Evolutionary conservation across 202 grass and related monocot genomes (phyloP).

Genomic region (Cymbopogon flexuosus): DNA sequence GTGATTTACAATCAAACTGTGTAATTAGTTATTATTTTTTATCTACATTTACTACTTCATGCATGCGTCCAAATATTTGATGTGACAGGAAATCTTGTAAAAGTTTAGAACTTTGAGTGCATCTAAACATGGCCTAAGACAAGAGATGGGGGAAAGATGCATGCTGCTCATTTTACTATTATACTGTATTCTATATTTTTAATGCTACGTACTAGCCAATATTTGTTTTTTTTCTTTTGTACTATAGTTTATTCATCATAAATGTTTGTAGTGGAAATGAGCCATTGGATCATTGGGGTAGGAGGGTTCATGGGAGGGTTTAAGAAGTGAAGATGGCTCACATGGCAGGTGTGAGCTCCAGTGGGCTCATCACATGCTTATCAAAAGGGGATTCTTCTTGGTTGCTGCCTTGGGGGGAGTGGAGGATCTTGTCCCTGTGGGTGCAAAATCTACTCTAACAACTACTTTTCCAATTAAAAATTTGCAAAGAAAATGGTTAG

Average conservation of each 20-base stretch:
- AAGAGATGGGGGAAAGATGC: conserved; percentile 22
- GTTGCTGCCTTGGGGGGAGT: conserved; percentile 25
- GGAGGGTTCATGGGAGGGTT: conserved; percentile 41
- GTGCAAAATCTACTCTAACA: conserved; percentile 35
- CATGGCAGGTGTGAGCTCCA: conserved; percentile 49
- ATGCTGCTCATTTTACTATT: conserved; percentile 32
- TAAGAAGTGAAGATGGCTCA: conserved; percentile 38
- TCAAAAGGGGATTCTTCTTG: conserved; percentile 34
- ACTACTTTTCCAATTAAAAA: conserved; percentile 22
- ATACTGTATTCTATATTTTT: too few species aligned
- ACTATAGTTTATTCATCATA: neutral
- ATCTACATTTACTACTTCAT: too few species aligned
- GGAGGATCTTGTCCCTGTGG: conserved; percentile 38
- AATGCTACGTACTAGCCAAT: neutral
- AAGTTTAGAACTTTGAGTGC: too few species aligned
- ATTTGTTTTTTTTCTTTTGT: neutral
- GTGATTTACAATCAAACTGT: too few species aligned
- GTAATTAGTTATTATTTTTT: too few species aligned
- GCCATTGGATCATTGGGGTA: conserved; percentile 35
- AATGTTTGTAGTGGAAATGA: conserved; percentile 4
- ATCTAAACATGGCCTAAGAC: conserved; percentile 19
- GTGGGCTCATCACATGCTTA: conserved; percentile 37
- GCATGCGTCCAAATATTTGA: too few species aligned
- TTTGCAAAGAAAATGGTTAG: neutral
- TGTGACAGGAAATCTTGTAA: too few species aligned